Evolutionary conservation across 164 flowering plant species (phyloP).

Genomic region (Aristolochia fimbriata): DNA sequence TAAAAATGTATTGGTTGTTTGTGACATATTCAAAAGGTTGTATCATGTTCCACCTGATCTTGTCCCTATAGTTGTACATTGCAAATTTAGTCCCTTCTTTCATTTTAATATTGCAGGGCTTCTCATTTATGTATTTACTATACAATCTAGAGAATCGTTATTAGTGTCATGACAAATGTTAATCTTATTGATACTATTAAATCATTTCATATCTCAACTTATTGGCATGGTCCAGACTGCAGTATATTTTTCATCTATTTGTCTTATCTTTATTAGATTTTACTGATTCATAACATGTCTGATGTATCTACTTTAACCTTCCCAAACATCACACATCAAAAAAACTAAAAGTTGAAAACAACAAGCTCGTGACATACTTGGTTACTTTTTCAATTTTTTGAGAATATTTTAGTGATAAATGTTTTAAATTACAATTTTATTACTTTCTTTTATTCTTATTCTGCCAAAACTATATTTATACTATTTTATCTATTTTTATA

Average conservation of each 20-base stretch:
- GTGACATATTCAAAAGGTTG: slow-evolving; percentile 63
- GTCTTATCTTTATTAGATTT: background rate
- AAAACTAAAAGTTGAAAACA: no score
- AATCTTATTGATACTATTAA: slow-evolving; percentile 56
- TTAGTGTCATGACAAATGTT: slow-evolving; percentile 84
- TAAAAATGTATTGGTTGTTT: slow-evolving; percentile 51
- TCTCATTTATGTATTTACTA: slow-evolving; percentile 33
- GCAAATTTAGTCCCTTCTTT: slow-evolving; percentile 58
- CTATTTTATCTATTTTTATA: no score
- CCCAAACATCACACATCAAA: no score
- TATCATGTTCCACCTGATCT: slow-evolving; percentile 43
- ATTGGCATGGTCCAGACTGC: slow-evolving; percentile 93
- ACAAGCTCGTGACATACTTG: no score
- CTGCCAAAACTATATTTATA: no score
- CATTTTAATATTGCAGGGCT: no score
- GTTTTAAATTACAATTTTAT: no score
- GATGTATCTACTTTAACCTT: no score
- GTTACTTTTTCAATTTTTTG: no score
- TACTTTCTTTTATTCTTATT: no score
- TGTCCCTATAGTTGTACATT: slow-evolving; percentile 95
- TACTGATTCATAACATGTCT: no score
- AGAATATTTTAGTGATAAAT: no score
- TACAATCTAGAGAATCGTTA: slow-evolving; percentile 79
- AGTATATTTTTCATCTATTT: slow-evolving; percentile 31
- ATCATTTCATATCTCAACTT: slow-evolving; percentile 74